Conservation (phyloP, 208 protist species). For the Novymonas esmeraldas region DNA sequence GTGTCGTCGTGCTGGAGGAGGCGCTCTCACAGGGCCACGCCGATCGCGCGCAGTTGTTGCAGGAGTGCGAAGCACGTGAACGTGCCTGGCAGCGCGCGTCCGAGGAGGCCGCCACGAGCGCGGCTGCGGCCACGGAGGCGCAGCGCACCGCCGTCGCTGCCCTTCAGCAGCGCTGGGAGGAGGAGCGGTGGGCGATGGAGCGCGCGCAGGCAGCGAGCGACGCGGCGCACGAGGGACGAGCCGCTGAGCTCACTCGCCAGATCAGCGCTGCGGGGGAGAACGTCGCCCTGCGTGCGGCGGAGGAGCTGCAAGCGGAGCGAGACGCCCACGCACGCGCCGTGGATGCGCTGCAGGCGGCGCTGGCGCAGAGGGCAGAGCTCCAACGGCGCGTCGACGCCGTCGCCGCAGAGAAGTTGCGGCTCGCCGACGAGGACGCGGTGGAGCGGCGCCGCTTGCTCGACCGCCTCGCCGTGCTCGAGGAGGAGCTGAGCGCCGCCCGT, state of each 20-base stretch:
- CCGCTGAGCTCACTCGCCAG: slow-evolving; percentile 4
- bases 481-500: slow-evolving; percentile 4
- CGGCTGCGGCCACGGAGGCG: neutral
- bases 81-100: neutral
- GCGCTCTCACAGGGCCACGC: neutral
- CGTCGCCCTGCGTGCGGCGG: neutral
- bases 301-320: neutral
- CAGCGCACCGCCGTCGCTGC: neutral
- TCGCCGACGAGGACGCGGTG: neutral
- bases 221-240: neutral
- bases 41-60: neutral
- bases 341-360: neutral
- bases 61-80: slow-evolving; percentile 1
- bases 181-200: neutral
- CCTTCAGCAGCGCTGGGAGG: slow-evolving; percentile 1
- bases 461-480: slow-evolving; percentile 1
- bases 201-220: neutral
- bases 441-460: neutral
- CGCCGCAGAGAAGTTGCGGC: neutral
- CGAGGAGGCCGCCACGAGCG: neutral
- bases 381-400: neutral
- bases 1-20: slow-evolving; percentile 4
- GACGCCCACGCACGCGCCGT: neutral
- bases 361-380: slow-evolving; percentile 5
- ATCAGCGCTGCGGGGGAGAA: neutral